These are phyloP conservation scores for Sesbania bispinosa DNA, from an alignment of 306 rosid species.

Conservation along the genomic window DNA sequence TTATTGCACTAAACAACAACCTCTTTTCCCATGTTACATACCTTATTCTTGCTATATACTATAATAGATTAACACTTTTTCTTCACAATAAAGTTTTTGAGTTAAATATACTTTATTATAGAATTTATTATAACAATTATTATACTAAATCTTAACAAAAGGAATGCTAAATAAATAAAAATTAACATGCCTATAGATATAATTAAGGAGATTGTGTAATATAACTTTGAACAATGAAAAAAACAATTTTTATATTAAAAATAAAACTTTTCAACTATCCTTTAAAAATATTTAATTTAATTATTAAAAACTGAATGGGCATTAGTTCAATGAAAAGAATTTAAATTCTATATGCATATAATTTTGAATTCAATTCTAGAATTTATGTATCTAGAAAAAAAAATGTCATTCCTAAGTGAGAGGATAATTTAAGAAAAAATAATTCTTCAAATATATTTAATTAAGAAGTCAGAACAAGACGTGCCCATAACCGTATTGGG, in stretches of 20 bases:
- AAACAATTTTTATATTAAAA: background rate
- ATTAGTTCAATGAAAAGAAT: too few relatives aligned
- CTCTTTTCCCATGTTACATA: slow-evolving; percentile 1
- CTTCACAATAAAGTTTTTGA: too few relatives aligned
- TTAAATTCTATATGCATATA: too few relatives aligned
- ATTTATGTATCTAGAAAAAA: background rate
- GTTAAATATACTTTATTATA: background rate
- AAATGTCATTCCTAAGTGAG: background rate
- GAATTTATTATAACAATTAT: background rate
- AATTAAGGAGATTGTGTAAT: background rate
- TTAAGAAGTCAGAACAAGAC: slow-evolving; percentile 1
- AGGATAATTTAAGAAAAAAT: background rate
- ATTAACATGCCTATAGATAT: background rate
- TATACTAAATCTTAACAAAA: background rate
- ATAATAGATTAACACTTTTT: background rate
- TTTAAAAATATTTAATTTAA: too few relatives aligned
- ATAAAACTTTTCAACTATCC: too few relatives aligned
- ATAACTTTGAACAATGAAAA: background rate
- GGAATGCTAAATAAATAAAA: background rate
- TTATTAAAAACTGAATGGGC: too few relatives aligned
- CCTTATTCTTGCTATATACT: background rate
- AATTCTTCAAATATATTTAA: background rate
- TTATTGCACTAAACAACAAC: background rate
- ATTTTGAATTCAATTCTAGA: background rate
- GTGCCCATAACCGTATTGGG: slow-evolving; percentile 8